Conservation (phyloP, 331 rosid species). For the Rhamnella rubrinervis region DNA sequence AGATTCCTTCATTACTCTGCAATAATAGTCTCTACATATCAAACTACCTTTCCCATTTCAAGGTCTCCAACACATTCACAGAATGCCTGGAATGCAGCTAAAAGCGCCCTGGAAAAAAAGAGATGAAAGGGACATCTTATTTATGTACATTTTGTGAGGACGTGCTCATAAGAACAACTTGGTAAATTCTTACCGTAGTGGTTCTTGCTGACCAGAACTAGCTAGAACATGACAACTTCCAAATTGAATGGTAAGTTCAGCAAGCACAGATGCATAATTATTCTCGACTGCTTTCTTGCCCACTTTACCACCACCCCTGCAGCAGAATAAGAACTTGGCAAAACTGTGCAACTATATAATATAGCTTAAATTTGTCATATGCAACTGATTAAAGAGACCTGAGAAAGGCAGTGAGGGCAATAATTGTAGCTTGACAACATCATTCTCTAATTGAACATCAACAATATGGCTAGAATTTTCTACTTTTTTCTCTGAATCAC, state of each 20-base stretch:
- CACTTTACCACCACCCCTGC: slow-evolving; percentile 98
- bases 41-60: slow-evolving; percentile 96
- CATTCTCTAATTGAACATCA: slow-evolving; percentile 61
- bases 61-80: slow-evolving; percentile 99
- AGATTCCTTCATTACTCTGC: background rate
- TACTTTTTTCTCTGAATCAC: slow-evolving; percentile 60
- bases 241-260: slow-evolving; percentile 86
- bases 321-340: slow-evolving; percentile 24
- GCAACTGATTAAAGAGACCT: slow-evolving; percentile 46
- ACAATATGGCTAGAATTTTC: slow-evolving; percentile 53
- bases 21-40: background rate
- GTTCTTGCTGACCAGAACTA: slow-evolving; percentile 71
- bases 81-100: slow-evolving; percentile 90
- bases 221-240: slow-evolving; percentile 90
- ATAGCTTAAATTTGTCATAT: slow-evolving; percentile 18
- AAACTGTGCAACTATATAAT: slow-evolving; percentile 22
- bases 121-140: slow-evolving; percentile 10
- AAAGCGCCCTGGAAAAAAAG: slow-evolving; percentile 67
- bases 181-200: slow-evolving; percentile 57
- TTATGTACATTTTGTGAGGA: background rate
- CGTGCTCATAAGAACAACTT: background rate
- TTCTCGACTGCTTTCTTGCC: slow-evolving; percentile 93
- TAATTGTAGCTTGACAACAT: slow-evolving; percentile 79
- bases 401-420: slow-evolving; percentile 93
- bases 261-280: slow-evolving; percentile 89